Conservation (phyloP, 306 rosid genomes). For the Glycine latifolia region DNA sequence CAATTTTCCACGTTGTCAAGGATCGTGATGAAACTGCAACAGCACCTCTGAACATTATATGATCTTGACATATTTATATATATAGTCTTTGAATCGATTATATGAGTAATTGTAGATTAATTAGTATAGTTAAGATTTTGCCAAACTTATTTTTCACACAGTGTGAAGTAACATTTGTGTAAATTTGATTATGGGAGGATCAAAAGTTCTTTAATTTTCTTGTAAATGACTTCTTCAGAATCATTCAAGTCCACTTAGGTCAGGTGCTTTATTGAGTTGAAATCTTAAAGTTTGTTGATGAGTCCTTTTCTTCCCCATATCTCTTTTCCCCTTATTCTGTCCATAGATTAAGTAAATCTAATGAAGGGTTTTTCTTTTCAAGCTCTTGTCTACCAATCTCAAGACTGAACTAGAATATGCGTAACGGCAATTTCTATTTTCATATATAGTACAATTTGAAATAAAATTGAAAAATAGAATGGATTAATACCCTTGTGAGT, state of each 20-base stretch:
- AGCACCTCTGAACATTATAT: slow-evolving; percentile 30
- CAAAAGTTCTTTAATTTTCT: slow-evolving; percentile 28
- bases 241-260: slow-evolving; percentile 37
- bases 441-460: slow-evolving; percentile 11
- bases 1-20: no score
- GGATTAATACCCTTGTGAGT: neutral
- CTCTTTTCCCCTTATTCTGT: slow-evolving; percentile 14
- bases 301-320: slow-evolving; percentile 32
- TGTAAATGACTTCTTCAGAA: slow-evolving; percentile 37
- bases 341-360: slow-evolving; percentile 25
- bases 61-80: no score
- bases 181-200: slow-evolving; percentile 49
- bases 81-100: neutral
- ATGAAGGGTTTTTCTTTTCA: neutral
- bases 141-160: slow-evolving; percentile 23
- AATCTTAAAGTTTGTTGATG: slow-evolving; percentile 33
- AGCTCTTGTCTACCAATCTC: neutral
- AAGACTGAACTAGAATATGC: slow-evolving; percentile 17
- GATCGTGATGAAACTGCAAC: no score
- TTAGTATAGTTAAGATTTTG: slow-evolving; percentile 41
- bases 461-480: slow-evolving; percentile 7
- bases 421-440: slow-evolving; percentile 9
- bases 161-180: slow-evolving; percentile 48
- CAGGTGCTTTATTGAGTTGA: slow-evolving; percentile 44
- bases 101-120: slow-evolving; percentile 13